A percentile compares a stretch with the other conserved stretches of the same genome.
phyloP scores from a whole-genome alignment of 441 rosid species.

The Hura crepitans region DNA sequence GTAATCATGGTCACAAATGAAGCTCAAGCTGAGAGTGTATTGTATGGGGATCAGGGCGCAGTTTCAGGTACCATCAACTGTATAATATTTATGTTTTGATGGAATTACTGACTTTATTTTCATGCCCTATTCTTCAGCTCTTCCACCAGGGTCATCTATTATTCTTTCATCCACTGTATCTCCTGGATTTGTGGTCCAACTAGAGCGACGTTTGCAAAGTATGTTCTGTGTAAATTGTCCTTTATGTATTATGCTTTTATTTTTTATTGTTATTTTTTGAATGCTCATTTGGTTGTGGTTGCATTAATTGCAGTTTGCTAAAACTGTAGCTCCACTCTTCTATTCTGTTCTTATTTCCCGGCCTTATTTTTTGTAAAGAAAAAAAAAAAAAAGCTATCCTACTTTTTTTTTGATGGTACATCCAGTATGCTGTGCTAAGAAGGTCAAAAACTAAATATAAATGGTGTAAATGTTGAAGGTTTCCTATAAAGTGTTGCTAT shows the following conservation, averaged over 20 bases:
- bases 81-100: constrained; percentile 13
- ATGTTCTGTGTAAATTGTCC: constrained; percentile 28
- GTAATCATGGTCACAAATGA: constrained; percentile 94
- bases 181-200: constrained; percentile 70
- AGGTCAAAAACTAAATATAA: not conserved
- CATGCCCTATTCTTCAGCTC: constrained; percentile 40
- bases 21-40: constrained; percentile 76
- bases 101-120: constrained; percentile 25
- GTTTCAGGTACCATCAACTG: constrained; percentile 53
- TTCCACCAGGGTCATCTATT: constrained; percentile 70
- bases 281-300: not conserved
- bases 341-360: not conserved
- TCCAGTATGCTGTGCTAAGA: not conserved
- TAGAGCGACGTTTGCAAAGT: constrained; percentile 73
- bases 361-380: not conserved
- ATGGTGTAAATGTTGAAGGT: not conserved
- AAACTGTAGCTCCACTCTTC: not conserved
- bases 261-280: not conserved
- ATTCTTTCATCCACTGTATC: constrained; percentile 92
- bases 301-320: not conserved
- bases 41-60: constrained; percentile 82
- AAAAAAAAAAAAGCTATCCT: not conserved
- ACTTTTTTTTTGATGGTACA: not conserved
- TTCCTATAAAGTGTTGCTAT: not conserved
- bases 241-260: not conserved